Base-by-base conservation (phyloP, 176 grass and related monocot genomes). In the Aegilops bicornis region DNA sequence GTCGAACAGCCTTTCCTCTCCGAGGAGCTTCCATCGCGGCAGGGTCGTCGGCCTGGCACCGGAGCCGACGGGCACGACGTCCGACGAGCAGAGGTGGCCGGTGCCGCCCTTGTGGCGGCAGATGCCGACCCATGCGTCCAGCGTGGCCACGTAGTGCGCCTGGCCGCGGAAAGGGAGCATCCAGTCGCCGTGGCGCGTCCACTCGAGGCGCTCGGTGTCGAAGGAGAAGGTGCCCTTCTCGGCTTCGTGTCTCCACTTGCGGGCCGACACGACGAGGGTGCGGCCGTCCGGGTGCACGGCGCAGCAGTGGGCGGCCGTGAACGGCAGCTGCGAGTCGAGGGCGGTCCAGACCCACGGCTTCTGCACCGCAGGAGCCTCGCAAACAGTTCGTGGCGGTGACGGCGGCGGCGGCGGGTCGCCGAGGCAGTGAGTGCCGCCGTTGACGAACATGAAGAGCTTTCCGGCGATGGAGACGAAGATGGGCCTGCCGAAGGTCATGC, bases 171-270 rank as follows among this genome's bases (percentile, higher is more conserved):
- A 86, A 0, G 85, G 77, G 66, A 80, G 54, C 20, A 63, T 4
- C 77, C 77, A 80, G 24, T 79, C 76, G 0, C 77, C 77, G 1
- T 10, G 77, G 36, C 13, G 60, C 0, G 59, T 52, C 72, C 83
- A 85, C 60, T 66, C 40, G 27, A 77, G 83, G 2, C 40, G 12
- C 1, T 80, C 36, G 0, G 77, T 3, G 54, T 86, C 77, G 3
- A 87, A 24, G 7, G 85, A 87, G 85, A 50, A 81, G 8, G 77
- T 81, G 3, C 85, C 67, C 45, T 76, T 17, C 73, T 76, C 2
- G 65, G 7, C 8, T 16, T 7, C 15, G 65, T 32, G 8, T 30
- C 7, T 35, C 8, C 17, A 35, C 8, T 2, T 73, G 20, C 16
- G 16, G 9, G 77, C 29, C 27, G 67, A 81, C 20, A 87, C 67